Percentiles rank a stretch among this genome's conserved stretches.
Conservation (phyloP, 1,284 basidiomycete genomes). For the Cronartium quercuum region DNA sequence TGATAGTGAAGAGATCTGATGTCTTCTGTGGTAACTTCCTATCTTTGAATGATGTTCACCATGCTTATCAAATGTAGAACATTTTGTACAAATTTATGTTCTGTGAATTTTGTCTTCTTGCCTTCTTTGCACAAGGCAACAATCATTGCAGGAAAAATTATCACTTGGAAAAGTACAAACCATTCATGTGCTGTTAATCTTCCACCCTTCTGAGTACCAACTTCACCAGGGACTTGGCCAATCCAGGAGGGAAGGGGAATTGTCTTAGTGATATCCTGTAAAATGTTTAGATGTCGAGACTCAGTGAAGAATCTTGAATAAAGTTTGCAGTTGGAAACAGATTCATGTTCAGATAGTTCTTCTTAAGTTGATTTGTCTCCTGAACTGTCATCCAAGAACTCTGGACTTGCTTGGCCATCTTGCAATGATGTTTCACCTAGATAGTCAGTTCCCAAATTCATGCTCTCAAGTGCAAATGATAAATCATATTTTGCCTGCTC, state of each 20-base stretch:
- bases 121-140: neutral
- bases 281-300: neutral
- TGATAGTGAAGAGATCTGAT: neutral
- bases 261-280: neutral
- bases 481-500: neutral
- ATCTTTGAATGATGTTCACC: neutral
- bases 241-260: constrained; percentile 19
- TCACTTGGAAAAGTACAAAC: constrained; percentile 19
- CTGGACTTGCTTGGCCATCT: neutral
- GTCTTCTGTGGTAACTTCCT: neutral
- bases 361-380: neutral
- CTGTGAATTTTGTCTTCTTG: neutral
- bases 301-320: constrained; percentile 4
- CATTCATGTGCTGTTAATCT: constrained; percentile 32
- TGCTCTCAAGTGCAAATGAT: neutral
- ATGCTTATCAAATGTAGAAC: constrained; percentile 2
- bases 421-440: neutral
- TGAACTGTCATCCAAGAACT: neutral
- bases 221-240: constrained; percentile 1
- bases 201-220: constrained; percentile 10
- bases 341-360: neutral
- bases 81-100: neutral
- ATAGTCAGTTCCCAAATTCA: neutral
- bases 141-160: constrained; percentile 16
- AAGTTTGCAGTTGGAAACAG: neutral